Base-by-base conservation (phyloP, 2,329 filamentous ascomycete genomes). In the Xylaria sp. region DNA sequence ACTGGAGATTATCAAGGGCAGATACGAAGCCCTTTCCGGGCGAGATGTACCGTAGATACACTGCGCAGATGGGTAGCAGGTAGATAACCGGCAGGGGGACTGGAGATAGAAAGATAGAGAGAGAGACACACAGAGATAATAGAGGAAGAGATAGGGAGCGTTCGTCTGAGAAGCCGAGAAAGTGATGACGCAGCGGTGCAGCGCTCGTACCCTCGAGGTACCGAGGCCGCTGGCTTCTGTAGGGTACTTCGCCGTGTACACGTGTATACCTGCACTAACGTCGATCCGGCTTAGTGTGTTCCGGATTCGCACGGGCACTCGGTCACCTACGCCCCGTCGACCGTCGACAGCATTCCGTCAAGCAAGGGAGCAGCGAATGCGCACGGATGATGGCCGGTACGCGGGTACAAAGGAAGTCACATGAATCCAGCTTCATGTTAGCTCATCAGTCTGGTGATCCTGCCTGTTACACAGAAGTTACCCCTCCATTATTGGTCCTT, bases 401-500 rank as follows among this genome's bases (percentile, higher is more conserved):
- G 8, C 18, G 16, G 8, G 47, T 19, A 49, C 47, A 9, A 19
- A 6, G 42, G 34, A 52, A 52, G 35, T 63, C 62, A 63, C 54
- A 62, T 61, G 54, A 59, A 62, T 55, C 48, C 54, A 42, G 59
- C 52, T 49, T 49, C 47, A 56, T 53, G 47, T 44, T 50, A 51
- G 49, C 49, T 51, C 49, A 51, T 16, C 49, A 23, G 49, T 34
- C 49, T 51, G 49, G 30, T 51, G 49, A 23, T 23, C 23, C 11
- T n/a, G 23, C 23, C 34, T 23, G 49, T 23, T 39, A 49, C 30
- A 18, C 16, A 30, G 3, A 10, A 6, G 23, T 8, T 59, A 59
- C 56, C 57, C 51, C 56, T 58, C 55, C 48, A 61, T 53, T 42
- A 61, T 53, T 42, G 50, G 54, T 59, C 52, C 54, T n/a, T 55